phyloP scores from a whole-genome alignment of 2,329 filamentous ascomycete species.

The Cladobotryum protrusum region DNA sequence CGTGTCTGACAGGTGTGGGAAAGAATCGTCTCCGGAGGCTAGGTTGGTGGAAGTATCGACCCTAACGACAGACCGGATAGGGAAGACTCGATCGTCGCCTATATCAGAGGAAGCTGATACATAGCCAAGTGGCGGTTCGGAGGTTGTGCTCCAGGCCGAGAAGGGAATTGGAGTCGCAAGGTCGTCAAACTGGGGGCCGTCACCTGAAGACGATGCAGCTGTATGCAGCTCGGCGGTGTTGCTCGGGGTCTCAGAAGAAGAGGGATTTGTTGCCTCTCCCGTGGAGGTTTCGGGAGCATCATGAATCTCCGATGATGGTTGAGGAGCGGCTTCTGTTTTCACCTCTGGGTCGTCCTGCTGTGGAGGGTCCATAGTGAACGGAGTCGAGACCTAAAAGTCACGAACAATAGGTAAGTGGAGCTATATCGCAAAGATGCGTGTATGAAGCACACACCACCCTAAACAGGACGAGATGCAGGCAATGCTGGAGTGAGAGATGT shows the following conservation, averaged over 20 bases:
- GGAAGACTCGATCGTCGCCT: slow-evolving; percentile 61
- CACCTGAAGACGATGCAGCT: not conserved
- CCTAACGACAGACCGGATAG: slow-evolving; percentile 73
- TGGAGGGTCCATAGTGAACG: slow-evolving; percentile 4
- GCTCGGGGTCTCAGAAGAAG: not conserved
- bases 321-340: not conserved
- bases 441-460: too few relatives aligned
- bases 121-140: slow-evolving; percentile 33
- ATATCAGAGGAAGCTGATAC: slow-evolving; percentile 30
- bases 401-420: not conserved
- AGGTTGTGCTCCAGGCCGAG: slow-evolving; percentile 37
- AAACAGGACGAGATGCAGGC: not conserved
- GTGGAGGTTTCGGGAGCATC: not conserved
- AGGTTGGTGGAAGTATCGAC: slow-evolving; percentile 50
- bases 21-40: slow-evolving; percentile 36
- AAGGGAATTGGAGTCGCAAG: slow-evolving; percentile 18
- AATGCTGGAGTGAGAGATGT: not conserved
- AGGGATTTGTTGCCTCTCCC: not conserved
- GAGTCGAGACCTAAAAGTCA: slow-evolving; percentile 4
- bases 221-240: not conserved
- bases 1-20: slow-evolving; percentile 27
- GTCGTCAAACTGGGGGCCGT: not conserved
- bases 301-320: not conserved
- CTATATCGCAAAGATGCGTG: not conserved
- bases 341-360: not conserved